Conservation (phyloP, 202 grass and related monocot species). For the Cymbopogon flexuosus region DNA sequence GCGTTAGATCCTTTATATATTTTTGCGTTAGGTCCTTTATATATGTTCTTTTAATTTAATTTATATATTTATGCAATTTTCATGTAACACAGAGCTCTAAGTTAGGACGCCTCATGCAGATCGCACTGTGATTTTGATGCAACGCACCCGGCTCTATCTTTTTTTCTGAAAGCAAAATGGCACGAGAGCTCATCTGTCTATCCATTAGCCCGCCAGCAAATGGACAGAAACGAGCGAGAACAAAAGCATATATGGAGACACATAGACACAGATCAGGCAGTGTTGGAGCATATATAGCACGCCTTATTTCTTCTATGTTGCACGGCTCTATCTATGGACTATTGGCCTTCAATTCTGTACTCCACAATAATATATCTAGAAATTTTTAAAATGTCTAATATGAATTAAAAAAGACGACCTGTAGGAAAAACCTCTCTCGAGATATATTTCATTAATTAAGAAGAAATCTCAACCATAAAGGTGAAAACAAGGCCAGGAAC, state of each 20-base stretch:
- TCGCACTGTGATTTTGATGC: neutral
- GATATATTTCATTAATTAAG: no score
- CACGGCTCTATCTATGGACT: neutral
- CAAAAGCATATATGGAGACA: no score
- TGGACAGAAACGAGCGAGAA: no score
- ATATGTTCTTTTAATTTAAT: no score
- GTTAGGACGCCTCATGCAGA: neutral
- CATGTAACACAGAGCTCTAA: neutral
- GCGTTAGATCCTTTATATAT: neutral
- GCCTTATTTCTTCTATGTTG: neutral
- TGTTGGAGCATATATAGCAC: neutral
- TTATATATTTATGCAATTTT: neutral
- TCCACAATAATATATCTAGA: no score
- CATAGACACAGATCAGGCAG: neutral
- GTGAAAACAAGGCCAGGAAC: neutral
- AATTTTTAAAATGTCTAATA: neutral
- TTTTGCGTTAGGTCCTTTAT: neutral
- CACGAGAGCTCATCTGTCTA: no score
- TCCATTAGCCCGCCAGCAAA: no score
- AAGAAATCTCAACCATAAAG: no score
- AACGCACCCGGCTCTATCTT: neutral
- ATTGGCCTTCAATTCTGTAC: neutral
- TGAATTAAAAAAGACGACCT: neutral
- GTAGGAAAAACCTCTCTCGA: no score
- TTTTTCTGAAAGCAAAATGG: no score